A percentile compares a stretch with the other conserved stretches of the same genome.
These are phyloP conservation scores for Coelastrella sp. DNA, from an alignment of 139 green algal species.

Conservation along the genomic window DNA sequence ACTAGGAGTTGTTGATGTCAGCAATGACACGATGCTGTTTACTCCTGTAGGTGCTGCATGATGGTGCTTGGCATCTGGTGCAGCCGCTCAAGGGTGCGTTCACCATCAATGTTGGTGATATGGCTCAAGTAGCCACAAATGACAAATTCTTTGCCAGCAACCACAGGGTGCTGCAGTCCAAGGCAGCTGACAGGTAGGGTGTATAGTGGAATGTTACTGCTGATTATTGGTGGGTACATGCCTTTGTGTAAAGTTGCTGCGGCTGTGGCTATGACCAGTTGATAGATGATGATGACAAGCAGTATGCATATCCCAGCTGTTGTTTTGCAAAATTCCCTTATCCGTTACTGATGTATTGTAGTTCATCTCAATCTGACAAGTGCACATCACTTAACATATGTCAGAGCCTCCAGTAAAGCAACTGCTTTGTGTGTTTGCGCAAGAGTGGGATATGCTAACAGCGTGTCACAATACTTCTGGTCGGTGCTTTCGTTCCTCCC, in stretches of 20 bases:
- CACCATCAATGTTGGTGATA: constrained; percentile 57
- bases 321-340: too few species aligned
- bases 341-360: too few species aligned
- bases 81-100: constrained; percentile 40
- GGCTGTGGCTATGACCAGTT: not conserved
- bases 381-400: too few species aligned
- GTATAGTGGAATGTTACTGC: not conserved
- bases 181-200: not conserved
- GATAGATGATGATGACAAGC: too few species aligned
- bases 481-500: not conserved
- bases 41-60: constrained; percentile 26
- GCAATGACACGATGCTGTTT: not conserved
- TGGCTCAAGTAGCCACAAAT: constrained; percentile 39
- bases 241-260: not conserved
- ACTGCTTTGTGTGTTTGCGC: too few species aligned
- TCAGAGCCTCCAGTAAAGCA: too few species aligned
- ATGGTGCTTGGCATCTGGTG: constrained; percentile 53
- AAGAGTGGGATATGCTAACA: too few species aligned
- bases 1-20: too few species aligned
- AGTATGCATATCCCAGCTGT: too few species aligned
- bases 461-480: too few species aligned
- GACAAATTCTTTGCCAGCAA: constrained; percentile 52
- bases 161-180: constrained; percentile 61
- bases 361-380: not conserved
- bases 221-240: too few species aligned